These are phyloP conservation scores for Neolecta irregularis DNA, from an alignment of 1,139 yeast genomes.

Conservation along the genomic window DNA sequence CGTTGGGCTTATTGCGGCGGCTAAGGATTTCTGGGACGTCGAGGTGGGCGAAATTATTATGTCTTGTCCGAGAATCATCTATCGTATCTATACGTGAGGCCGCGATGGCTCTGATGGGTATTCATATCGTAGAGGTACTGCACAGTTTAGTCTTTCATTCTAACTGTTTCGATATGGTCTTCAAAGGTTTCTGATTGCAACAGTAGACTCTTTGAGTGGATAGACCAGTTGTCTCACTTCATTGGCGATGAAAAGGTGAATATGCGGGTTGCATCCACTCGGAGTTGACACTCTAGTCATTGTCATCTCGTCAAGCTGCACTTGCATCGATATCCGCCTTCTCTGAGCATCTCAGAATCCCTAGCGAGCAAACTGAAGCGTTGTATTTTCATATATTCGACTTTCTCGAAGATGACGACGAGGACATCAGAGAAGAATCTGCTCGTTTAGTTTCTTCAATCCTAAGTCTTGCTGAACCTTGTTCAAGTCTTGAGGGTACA, in stretches of 20 bases:
- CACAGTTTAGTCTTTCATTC: too few species aligned
- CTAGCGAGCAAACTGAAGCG: slow-evolving; percentile 8
- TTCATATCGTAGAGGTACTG: too few species aligned
- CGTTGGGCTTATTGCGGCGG: too few species aligned
- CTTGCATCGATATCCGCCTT: slow-evolving; percentile 11
- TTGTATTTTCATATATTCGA: slow-evolving; percentile 21
- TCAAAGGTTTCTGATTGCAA: neutral
- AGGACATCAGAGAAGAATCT: slow-evolving; percentile 19
- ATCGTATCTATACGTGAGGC: too few species aligned
- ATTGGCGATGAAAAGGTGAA: slow-evolving; percentile 3
- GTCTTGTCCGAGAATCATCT: too few species aligned
- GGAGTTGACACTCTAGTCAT: slow-evolving; percentile 10
- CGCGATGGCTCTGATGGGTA: too few species aligned
- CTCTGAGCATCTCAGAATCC: neutral
- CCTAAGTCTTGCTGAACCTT: too few species aligned
- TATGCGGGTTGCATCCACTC: neutral
- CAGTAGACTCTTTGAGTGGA: slow-evolving; percentile 1
- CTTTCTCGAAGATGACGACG: slow-evolving; percentile 48
- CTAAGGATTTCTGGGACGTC: too few species aligned
- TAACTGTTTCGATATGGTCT: too few species aligned
- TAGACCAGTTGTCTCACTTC: neutral
- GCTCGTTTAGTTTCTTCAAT: slow-evolving; percentile 14
- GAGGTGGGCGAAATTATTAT: too few species aligned
- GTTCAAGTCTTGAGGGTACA: too few species aligned
- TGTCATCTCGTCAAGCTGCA: slow-evolving; percentile 14